Percentiles rank a stretch among this genome's conserved stretches.
phyloP scores from a whole-genome alignment of 768 basidiomycete species.

The Suillus cothurnatus region DNA sequence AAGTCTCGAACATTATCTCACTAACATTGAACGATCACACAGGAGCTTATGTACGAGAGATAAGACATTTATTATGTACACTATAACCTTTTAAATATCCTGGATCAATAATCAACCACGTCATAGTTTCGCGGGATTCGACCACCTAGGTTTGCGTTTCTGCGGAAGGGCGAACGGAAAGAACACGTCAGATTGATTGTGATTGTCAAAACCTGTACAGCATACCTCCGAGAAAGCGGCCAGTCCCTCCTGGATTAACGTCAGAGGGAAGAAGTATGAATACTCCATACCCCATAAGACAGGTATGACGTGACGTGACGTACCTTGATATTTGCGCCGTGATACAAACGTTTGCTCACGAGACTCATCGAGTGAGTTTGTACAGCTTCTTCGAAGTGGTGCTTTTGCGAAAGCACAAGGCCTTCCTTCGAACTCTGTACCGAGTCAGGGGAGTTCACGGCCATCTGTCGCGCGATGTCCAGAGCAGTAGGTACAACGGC shows the following conservation, averaged over 20 bases:
- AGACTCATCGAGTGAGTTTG: conserved; percentile 45
- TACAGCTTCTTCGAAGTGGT: conserved; percentile 54
- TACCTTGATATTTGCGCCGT: conserved; percentile 72
- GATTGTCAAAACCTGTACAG: conserved; percentile 10
- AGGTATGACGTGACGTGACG: conserved; percentile 17
- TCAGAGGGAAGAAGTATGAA: conserved; percentile 5
- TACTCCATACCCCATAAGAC: conserved; percentile 11
- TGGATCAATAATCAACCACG: conserved; percentile 1
- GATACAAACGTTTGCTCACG: conserved; percentile 55
- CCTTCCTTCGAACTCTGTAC: conserved; percentile 78
- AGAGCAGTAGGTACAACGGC: conserved; percentile 64
- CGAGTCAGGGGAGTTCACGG: conserved; percentile 73
- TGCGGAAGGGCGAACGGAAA: conserved; percentile 19
- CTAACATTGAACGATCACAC: background rate
- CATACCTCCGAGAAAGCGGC: conserved; percentile 67
- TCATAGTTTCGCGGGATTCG: conserved; percentile 58
- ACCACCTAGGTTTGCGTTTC: conserved; percentile 57
- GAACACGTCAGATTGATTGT: background rate
- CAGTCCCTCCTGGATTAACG: conserved; percentile 59
- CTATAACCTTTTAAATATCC: conserved; percentile 2
- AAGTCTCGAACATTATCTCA: background rate
- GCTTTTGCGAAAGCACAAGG: conserved; percentile 55
- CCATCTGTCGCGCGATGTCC: conserved; percentile 58
- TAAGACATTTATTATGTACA: background rate
- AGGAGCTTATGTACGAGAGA: background rate